Evolutionary conservation across 208 protist species (phyloP).

Genomic region (Pavlovales sp.): DNA sequence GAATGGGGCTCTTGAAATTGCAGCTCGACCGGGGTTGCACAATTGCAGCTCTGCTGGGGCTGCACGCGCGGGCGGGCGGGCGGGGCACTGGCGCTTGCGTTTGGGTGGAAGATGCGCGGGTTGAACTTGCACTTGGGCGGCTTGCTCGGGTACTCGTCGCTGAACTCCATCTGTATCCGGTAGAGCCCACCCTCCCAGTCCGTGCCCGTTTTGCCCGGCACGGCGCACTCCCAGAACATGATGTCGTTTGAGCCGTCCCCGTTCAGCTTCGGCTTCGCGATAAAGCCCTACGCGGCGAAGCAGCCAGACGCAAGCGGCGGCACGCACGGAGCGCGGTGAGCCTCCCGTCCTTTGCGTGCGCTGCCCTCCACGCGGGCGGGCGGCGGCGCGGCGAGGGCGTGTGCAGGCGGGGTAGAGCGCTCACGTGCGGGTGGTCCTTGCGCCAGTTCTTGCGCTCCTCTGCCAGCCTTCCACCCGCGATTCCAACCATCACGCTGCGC

Average conservation of each 20-base stretch:
- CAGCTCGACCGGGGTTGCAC: no score
- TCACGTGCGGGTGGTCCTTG: slow-evolving; percentile 61
- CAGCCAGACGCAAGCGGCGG: neutral
- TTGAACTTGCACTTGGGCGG: slow-evolving; percentile 92
- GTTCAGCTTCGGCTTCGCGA: slow-evolving; percentile 58
- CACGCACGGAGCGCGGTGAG: no score
- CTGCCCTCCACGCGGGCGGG: no score
- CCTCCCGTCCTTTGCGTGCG: no score
- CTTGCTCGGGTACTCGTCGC: slow-evolving; percentile 93
- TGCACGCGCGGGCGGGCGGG: no score
- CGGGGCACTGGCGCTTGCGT: slow-evolving; percentile 67
- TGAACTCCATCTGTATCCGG: slow-evolving; percentile 84
- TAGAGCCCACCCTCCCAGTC: slow-evolving; percentile 94
- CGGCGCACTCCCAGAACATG: slow-evolving; percentile 90
- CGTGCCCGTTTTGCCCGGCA: slow-evolving; percentile 83
- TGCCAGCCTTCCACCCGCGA: slow-evolving; percentile 30
- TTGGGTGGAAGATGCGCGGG: slow-evolving; percentile 96
- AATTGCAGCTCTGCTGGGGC: no score
- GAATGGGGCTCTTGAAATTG: no score
- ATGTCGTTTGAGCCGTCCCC: slow-evolving; percentile 76
- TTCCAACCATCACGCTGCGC: neutral
- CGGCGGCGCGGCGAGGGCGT: neutral
- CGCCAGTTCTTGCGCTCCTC: slow-evolving; percentile 66
- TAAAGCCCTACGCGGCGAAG: slow-evolving; percentile 60
- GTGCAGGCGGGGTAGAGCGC: neutral